Evolutionary conservation across 2,329 filamentous ascomycete species (phyloP).

Genomic region (Ophiostoma quercus): DNA sequence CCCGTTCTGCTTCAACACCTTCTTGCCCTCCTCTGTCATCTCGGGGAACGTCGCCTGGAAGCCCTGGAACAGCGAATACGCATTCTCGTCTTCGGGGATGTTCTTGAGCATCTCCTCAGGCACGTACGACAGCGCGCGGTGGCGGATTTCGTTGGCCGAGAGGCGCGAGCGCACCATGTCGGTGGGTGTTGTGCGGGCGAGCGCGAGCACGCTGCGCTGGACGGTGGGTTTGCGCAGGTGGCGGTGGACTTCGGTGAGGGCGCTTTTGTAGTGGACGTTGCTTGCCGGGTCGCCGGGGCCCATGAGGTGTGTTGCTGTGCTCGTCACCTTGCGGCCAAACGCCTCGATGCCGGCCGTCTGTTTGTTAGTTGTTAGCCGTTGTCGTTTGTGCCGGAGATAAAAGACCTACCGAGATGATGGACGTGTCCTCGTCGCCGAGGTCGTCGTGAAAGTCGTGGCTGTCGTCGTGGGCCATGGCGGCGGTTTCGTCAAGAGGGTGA

Average conservation of each 20-base stretch:
- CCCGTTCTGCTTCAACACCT: slow-evolving; percentile 32
- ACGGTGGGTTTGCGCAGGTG: slow-evolving; percentile 78
- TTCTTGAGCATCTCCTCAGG: slow-evolving; percentile 85
- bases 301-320: slow-evolving; percentile 87
- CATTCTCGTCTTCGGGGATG: slow-evolving; percentile 78
- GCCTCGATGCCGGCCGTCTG: slow-evolving; percentile 85
- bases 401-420: slow-evolving; percentile 38
- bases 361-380: neutral
- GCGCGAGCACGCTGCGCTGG: slow-evolving; percentile 85
- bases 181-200: slow-evolving; percentile 85
- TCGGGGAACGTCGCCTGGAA: slow-evolving; percentile 86
- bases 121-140: slow-evolving; percentile 80
- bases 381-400: neutral
- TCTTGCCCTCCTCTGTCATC: slow-evolving; percentile 62
- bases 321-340: slow-evolving; percentile 90
- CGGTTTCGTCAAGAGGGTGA: neutral
- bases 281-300: slow-evolving; percentile 56
- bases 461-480: slow-evolving; percentile 34
- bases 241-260: slow-evolving; percentile 83
- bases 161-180: slow-evolving; percentile 89
- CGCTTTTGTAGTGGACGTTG: slow-evolving; percentile 70
- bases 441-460: slow-evolving; percentile 45
- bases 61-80: slow-evolving; percentile 92
- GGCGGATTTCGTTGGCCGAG: slow-evolving; percentile 87
- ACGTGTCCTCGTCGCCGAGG: slow-evolving; percentile 45